A percentile compares a stretch with the other conserved stretches of the same genome.
Conservation (phyloP, 2,329 filamentous ascomycete species). For the Pseudogymnoascus verrucosus region DNA sequence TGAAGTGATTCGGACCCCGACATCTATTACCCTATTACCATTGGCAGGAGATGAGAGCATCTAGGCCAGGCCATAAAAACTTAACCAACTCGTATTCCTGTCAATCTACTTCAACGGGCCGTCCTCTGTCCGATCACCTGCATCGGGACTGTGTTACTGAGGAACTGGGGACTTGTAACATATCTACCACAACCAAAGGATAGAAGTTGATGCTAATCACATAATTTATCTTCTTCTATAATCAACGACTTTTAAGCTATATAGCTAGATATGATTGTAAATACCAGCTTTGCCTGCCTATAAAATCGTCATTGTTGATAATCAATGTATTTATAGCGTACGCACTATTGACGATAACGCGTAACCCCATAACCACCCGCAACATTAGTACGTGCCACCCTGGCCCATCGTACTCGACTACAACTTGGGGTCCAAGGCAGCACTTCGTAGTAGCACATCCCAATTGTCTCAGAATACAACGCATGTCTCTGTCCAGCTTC, state of each 20-base stretch:
- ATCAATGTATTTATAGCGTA: neutral
- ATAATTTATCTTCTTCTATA: neutral
- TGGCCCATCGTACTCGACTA: neutral
- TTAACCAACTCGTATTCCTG: neutral
- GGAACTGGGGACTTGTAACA: neutral
- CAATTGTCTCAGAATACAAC: neutral
- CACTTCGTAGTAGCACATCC: neutral
- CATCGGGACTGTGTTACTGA: neutral
- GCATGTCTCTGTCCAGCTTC: neutral
- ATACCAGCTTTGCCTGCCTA: neutral
- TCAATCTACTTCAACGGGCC: neutral
- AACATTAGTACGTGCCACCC: neutral
- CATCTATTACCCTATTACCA: neutral
- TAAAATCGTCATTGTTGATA: neutral
- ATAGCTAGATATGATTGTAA: neutral
- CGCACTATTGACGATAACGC: neutral
- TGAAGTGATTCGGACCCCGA: neutral
- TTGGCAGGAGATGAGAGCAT: neutral
- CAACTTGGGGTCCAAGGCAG: neutral
- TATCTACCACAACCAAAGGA: neutral
- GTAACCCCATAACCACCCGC: neutral
- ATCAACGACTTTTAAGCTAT: neutral
- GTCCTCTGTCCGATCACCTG: neutral
- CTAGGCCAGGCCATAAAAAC: neutral
- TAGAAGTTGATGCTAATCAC: neutral